Percentiles rank a stretch among this genome's conserved stretches.
These are phyloP conservation scores for Didymellaceae sp. DNA, from an alignment of 2,329 filamentous ascomycete genomes.

Conservation along the genomic window DNA sequence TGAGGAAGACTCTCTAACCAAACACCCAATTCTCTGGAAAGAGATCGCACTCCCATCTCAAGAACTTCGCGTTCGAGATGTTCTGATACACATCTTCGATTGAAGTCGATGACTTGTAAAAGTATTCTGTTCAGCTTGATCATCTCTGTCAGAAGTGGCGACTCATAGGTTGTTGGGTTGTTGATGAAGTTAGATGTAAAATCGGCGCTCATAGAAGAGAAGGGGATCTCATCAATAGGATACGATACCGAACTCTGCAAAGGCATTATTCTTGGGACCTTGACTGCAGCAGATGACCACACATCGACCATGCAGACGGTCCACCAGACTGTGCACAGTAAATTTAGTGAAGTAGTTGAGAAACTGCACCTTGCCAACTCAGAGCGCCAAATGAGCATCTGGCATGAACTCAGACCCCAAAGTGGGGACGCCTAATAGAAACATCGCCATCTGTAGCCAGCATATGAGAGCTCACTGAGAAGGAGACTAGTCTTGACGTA, in stretches of 20 bases:
- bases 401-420: no score
- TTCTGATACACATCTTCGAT: constrained; percentile 29
- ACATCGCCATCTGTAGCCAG: no score
- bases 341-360: background rate
- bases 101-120: constrained; percentile 33
- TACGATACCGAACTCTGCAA: constrained; percentile 25
- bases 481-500: no score
- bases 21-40: constrained; percentile 27
- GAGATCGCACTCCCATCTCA: constrained; percentile 24
- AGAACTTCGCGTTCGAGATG: constrained; percentile 27
- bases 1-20: constrained; percentile 31
- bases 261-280: constrained; percentile 32
- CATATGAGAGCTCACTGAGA: no score
- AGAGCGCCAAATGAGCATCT: no score
- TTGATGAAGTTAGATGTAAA: constrained; percentile 18
- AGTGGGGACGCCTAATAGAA: no score
- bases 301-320: constrained; percentile 36
- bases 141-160: constrained; percentile 35
- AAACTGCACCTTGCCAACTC: no score
- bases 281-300: constrained; percentile 34
- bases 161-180: constrained; percentile 17
- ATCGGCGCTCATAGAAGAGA: constrained; percentile 26
- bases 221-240: constrained; percentile 33
- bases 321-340: constrained; percentile 23
- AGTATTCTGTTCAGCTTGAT: constrained; percentile 33